Percentiles rank a stretch among this genome's conserved stretches.
These are phyloP conservation scores for Falciphora oryzae DNA, from an alignment of 2,329 filamentous ascomycete genomes.

Conservation along the genomic window DNA sequence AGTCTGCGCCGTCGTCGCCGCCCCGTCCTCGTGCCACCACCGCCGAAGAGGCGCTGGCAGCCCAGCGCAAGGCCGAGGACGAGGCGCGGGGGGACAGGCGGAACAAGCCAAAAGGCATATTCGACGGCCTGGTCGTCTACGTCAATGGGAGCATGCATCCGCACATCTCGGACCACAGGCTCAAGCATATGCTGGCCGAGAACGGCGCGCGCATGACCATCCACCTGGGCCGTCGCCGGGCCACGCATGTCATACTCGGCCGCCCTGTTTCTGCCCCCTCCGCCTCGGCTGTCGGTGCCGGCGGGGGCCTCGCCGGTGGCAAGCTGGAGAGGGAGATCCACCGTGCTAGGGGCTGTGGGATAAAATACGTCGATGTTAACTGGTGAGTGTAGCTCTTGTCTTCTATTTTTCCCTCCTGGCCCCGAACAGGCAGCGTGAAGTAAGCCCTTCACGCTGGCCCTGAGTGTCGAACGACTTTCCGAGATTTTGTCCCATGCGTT, in stretches of 20 bases:
- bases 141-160: slow-evolving; percentile 85
- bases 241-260: slow-evolving; percentile 84
- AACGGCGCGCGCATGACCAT: slow-evolving; percentile 70
- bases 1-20: too few relatives aligned
- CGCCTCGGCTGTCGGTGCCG: slow-evolving; percentile 43
- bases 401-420: slow-evolving; percentile 14
- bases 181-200: slow-evolving; percentile 70
- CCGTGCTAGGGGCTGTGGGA: slow-evolving; percentile 57
- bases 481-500: too few relatives aligned
- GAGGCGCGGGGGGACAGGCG: background rate
- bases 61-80: background rate
- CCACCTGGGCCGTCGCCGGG: slow-evolving; percentile 62
- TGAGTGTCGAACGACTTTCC: too few relatives aligned
- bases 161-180: slow-evolving; percentile 74
- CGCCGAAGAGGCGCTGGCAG: background rate
- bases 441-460: too few relatives aligned
- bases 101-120: slow-evolving; percentile 42
- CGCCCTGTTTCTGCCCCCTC: slow-evolving; percentile 37
- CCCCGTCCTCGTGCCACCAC: background rate
- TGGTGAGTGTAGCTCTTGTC: slow-evolving; percentile 50
- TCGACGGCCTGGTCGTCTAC: slow-evolving; percentile 69
- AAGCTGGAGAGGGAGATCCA: slow-evolving; percentile 80
- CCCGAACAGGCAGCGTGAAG: slow-evolving; percentile 8
- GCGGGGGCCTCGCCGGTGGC: slow-evolving; percentile 67
- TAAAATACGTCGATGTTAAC: slow-evolving; percentile 76